Percentiles rank a stretch among this genome's conserved stretches.
phyloP scores from a whole-genome alignment of 164 flowering plant genomes.

The Chimonanthus salicifolius region DNA sequence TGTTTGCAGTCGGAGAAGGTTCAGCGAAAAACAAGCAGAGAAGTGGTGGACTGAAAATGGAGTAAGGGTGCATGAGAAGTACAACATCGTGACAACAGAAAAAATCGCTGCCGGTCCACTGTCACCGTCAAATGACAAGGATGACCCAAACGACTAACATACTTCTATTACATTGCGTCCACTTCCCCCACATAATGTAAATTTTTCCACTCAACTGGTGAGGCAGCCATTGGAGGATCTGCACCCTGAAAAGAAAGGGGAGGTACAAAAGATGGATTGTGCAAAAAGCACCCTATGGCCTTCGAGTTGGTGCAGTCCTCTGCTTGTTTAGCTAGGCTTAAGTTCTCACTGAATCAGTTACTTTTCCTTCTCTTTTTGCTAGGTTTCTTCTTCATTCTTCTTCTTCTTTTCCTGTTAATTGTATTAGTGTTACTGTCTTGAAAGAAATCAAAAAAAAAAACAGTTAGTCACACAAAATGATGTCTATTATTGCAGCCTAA shows the following conservation, averaged over 20 bases:
- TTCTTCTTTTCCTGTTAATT: no score
- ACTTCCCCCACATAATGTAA: slow-evolving; percentile 10
- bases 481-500: no score
- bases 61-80: slow-evolving; percentile 43
- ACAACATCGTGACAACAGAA: slow-evolving; percentile 24
- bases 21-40: slow-evolving; percentile 71
- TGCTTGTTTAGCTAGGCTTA: no score
- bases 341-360: no score
- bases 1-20: slow-evolving; percentile 54
- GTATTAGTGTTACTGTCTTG: no score
- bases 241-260: neutral
- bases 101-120: slow-evolving; percentile 4
- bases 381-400: no score
- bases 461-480: no score
- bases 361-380: no score
- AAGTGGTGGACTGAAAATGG: slow-evolving; percentile 79
- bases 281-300: no score
- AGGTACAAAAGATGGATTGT: neutral
- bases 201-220: slow-evolving; percentile 11
- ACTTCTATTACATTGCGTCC: neutral
- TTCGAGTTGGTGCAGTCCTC: no score
- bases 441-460: no score
- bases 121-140: neutral
- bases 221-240: neutral
- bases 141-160: neutral